Evolutionary conservation across 2,329 filamentous ascomycete species (phyloP).

Genomic region (Paecilomyces sp.): DNA sequence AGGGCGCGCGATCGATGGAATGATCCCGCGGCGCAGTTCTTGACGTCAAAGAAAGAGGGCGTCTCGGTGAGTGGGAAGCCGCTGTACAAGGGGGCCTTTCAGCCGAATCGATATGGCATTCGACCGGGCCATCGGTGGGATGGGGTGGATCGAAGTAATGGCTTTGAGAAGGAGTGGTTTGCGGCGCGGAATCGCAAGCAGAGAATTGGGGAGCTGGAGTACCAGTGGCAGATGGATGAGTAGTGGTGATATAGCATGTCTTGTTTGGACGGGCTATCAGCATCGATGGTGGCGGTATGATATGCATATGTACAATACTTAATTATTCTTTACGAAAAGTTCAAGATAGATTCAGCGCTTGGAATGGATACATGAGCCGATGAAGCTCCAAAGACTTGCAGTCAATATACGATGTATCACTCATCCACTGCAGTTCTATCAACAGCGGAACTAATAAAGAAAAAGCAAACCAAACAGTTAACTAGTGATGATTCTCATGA

Average conservation of each 20-base stretch:
- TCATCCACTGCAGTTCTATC: no score
- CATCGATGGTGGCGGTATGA: not conserved
- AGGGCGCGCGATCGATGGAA: slow-evolving; percentile 78
- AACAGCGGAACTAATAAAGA: not conserved
- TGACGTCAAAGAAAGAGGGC: slow-evolving; percentile 44
- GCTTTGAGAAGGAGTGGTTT: slow-evolving; percentile 90
- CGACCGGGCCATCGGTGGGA: slow-evolving; percentile 92
- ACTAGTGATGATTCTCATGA: no score
- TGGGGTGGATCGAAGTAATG: slow-evolving; percentile 87
- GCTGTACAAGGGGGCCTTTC: slow-evolving; percentile 68
- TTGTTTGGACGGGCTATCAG: not conserved
- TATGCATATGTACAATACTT: not conserved
- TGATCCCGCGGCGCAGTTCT: slow-evolving; percentile 80
- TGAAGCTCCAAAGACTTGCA: no score
- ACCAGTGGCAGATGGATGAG: slow-evolving; percentile 95
- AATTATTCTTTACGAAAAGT: not conserved
- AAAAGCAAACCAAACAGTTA: no score
- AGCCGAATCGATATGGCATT: slow-evolving; percentile 92
- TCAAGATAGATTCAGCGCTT: not conserved
- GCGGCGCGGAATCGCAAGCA: slow-evolving; percentile 72
- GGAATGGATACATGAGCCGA: not conserved
- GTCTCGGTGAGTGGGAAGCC: slow-evolving; percentile 51
- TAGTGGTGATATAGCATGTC: slow-evolving; percentile 29
- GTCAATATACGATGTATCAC: no score
- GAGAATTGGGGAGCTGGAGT: slow-evolving; percentile 72